Percentiles rank a stretch among this genome's conserved stretches.
Evolutionary conservation across 2,329 filamentous ascomycete genomes (phyloP).

Genomic region (Pseudogymnoascus sp.): DNA sequence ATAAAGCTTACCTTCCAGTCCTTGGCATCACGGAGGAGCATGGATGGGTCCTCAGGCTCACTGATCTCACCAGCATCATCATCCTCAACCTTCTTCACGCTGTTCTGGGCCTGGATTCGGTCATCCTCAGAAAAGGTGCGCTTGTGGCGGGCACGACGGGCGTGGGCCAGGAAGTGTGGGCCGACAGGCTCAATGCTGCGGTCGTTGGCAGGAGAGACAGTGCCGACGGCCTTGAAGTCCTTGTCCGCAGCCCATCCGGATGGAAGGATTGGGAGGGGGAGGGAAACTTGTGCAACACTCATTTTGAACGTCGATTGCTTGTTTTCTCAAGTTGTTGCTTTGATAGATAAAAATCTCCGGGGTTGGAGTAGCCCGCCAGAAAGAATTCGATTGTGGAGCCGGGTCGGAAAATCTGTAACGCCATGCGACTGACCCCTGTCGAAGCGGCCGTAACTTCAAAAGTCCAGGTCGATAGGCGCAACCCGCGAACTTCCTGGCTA

Average conservation of each 20-base stretch:
- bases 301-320: constrained; percentile 8
- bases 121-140: constrained; percentile 98
- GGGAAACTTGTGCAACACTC: constrained; percentile 34
- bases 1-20: constrained; percentile 81
- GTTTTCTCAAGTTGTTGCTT: not conserved
- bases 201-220: constrained; percentile 69
- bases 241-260: constrained; percentile 80
- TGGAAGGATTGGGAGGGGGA: constrained; percentile 68
- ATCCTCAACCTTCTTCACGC: constrained; percentile 90
- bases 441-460: not conserved
- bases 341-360: constrained; percentile 5
- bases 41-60: constrained; percentile 85
- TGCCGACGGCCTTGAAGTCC: constrained; percentile 79
- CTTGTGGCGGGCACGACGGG: constrained; percentile 89
- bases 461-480: not conserved
- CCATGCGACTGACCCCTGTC: constrained; percentile 2
- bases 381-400: constrained; percentile 7
- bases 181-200: constrained; percentile 93
- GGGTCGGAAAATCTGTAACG: not conserved
- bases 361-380: not conserved
- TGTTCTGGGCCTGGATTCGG: constrained; percentile 89
- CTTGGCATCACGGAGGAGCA: constrained; percentile 90
- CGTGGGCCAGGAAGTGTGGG: constrained; percentile 95
- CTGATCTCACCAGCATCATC: constrained; percentile 85
- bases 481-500: not conserved